phyloP scores from a whole-genome alignment of 202 grass and related monocot genomes.

The Carex sylvatica region DNA sequence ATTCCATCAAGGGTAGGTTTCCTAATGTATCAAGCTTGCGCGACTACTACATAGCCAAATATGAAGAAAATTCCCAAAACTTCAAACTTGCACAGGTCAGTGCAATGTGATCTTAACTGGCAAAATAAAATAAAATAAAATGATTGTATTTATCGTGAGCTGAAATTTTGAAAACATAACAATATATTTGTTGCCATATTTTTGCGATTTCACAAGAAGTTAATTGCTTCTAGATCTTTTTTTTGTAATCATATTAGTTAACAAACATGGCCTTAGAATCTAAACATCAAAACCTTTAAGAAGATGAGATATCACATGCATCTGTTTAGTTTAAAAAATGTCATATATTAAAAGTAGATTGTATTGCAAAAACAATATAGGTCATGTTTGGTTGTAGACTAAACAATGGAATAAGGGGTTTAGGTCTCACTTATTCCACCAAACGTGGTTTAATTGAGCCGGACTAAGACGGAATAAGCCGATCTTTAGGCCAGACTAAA shows the following conservation, averaged over 20 bases:
- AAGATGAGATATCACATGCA: background rate
- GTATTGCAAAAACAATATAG: background rate
- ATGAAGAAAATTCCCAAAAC: conserved; percentile 94
- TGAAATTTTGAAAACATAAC: background rate
- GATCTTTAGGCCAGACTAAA: too few species aligned
- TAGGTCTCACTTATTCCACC: too few species aligned
- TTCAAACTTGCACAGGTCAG: conserved; percentile 94
- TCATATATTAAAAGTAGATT: background rate
- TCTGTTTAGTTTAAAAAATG: background rate
- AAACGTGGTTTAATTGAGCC: too few species aligned
- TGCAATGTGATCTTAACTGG: background rate
- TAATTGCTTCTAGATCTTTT: background rate
- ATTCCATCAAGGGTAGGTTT: conserved; percentile 98
- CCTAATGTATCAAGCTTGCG: conserved; percentile 79
- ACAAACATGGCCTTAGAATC: background rate
- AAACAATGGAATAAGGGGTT: too few species aligned
- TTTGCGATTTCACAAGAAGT: background rate
- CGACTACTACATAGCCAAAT: conserved; percentile 89
- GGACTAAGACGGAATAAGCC: too few species aligned
- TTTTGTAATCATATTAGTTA: background rate
- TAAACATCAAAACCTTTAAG: background rate
- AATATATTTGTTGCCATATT: background rate
- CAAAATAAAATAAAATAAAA: background rate
- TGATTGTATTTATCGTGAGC: background rate
- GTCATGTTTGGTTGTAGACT: too few species aligned